Evolutionary conservation across 805 yeast species (phyloP).

Genomic region (Wickerhamiella alocasiicola): DNA sequence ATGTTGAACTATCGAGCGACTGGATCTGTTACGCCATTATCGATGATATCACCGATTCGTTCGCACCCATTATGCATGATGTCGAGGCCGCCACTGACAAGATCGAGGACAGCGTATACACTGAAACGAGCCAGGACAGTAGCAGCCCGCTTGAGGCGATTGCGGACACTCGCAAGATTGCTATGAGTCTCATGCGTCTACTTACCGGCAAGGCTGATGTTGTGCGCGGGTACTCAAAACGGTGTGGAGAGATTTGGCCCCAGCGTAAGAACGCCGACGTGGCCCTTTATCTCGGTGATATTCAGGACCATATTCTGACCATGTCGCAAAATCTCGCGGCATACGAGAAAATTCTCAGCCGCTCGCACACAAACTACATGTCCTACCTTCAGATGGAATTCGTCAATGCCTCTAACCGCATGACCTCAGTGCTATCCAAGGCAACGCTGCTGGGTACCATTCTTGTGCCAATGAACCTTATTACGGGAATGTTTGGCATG

Average conservation of each 20-base stretch:
- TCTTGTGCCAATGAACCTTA: constrained; percentile 74
- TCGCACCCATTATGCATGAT: constrained; percentile 44
- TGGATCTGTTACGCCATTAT: constrained; percentile 54
- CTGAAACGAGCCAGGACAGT: constrained; percentile 43
- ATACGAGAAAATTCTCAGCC: constrained; percentile 78
- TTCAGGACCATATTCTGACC: constrained; percentile 88
- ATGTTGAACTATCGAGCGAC: constrained; percentile 44
- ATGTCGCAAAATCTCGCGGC: constrained; percentile 81
- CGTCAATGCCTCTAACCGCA: constrained; percentile 66
- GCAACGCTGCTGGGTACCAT: constrained; percentile 85
- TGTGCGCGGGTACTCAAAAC: constrained; percentile 82
- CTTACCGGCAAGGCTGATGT: constrained; percentile 89
- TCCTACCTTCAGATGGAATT: constrained; percentile 88
- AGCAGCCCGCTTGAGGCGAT: constrained; percentile 40
- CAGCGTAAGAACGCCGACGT: constrained; percentile 37
- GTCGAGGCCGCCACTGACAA: constrained; percentile 49
- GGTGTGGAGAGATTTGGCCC: constrained; percentile 43
- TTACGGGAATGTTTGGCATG: constrained; percentile 90
- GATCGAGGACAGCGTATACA: constrained; percentile 66
- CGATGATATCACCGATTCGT: constrained; percentile 50
- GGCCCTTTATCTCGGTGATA: constrained; percentile 80
- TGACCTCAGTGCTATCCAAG: constrained; percentile 72
- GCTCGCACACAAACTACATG: constrained; percentile 79
- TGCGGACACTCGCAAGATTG: constrained; percentile 78
- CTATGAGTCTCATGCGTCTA: constrained; percentile 80